phyloP scores from a whole-genome alignment of 169 alveolate species.

The Eimeria acervulina region DNA sequence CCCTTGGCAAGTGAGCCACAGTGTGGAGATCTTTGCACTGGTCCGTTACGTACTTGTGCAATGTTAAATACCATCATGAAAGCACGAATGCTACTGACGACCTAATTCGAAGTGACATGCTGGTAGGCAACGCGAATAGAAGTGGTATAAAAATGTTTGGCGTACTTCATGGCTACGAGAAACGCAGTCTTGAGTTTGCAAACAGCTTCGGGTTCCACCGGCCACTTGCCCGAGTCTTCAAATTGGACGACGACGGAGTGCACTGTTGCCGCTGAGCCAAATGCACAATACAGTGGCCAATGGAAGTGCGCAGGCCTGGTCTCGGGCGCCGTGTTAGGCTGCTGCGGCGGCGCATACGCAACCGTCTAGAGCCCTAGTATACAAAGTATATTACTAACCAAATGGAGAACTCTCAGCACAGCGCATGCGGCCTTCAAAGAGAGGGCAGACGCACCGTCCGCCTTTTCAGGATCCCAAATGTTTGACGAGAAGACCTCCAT shows the following conservation, averaged over 20 bases:
- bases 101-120: neutral
- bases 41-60: neutral
- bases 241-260: constrained; percentile 81
- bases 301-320: neutral
- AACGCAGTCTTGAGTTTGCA: constrained; percentile 78
- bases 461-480: constrained; percentile 57
- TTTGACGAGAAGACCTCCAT: constrained; percentile 54
- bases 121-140: neutral
- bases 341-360: neutral
- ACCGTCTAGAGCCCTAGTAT: neutral
- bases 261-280: constrained; percentile 70
- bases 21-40: neutral
- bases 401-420: neutral
- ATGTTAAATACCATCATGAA: neutral
- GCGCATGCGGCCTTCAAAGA: neutral
- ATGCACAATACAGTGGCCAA: neutral
- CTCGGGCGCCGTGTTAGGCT: neutral
- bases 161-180: constrained; percentile 82
- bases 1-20: neutral
- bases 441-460: constrained; percentile 1
- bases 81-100: neutral
- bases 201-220: constrained; percentile 75
- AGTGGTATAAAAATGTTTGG: neutral
- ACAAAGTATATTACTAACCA: neutral
- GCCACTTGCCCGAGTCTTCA: constrained; percentile 83